Evolutionary conservation across 495 filamentous ascomycete genomes (phyloP).

Genomic region (Corynascus novoguineensis): DNA sequence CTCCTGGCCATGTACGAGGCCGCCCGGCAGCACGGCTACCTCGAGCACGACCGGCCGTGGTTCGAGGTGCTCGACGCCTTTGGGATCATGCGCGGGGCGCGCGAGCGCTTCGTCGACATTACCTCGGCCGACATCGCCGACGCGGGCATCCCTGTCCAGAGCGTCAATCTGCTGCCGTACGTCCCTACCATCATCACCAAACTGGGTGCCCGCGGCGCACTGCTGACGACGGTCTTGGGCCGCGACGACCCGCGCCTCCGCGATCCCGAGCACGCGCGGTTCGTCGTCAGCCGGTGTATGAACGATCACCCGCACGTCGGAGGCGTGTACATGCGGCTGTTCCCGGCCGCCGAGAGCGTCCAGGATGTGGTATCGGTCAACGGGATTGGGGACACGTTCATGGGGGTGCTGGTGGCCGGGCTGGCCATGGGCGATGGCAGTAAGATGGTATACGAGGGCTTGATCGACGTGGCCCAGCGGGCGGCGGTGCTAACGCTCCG

Average conservation of each 20-base stretch:
- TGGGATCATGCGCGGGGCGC: slow-evolving; percentile 51
- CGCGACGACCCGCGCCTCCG: slow-evolving; percentile 59
- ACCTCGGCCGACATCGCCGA: slow-evolving; percentile 61
- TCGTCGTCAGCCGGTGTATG: slow-evolving; percentile 57
- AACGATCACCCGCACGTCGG: slow-evolving; percentile 55
- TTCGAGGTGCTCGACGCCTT: slow-evolving; percentile 74
- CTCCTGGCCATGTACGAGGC: slow-evolving; percentile 65
- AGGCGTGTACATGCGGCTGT: slow-evolving; percentile 80
- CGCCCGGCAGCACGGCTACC: slow-evolving; percentile 57
- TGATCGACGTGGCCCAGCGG: slow-evolving; percentile 60
- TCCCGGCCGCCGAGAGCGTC: slow-evolving; percentile 61
- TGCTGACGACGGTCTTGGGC: slow-evolving; percentile 65
- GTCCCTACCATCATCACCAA: slow-evolving; percentile 81
- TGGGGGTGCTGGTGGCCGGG: slow-evolving; percentile 73
- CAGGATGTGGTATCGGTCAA: slow-evolving; percentile 80
- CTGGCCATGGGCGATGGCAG: slow-evolving; percentile 46
- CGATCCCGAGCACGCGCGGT: slow-evolving; percentile 54
- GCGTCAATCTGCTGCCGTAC: slow-evolving; percentile 77
- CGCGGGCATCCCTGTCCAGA: slow-evolving; percentile 73
- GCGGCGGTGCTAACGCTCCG: slow-evolving; percentile 71
- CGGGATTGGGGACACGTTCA: slow-evolving; percentile 88
- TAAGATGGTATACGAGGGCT: slow-evolving; percentile 42
- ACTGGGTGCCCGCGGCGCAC: slow-evolving; percentile 70
- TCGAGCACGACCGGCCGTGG: slow-evolving; percentile 62
- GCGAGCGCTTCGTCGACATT: slow-evolving; percentile 59